phyloP scores from a whole-genome alignment of 2,329 filamentous ascomycete species.

The Pyricularia sp. region DNA sequence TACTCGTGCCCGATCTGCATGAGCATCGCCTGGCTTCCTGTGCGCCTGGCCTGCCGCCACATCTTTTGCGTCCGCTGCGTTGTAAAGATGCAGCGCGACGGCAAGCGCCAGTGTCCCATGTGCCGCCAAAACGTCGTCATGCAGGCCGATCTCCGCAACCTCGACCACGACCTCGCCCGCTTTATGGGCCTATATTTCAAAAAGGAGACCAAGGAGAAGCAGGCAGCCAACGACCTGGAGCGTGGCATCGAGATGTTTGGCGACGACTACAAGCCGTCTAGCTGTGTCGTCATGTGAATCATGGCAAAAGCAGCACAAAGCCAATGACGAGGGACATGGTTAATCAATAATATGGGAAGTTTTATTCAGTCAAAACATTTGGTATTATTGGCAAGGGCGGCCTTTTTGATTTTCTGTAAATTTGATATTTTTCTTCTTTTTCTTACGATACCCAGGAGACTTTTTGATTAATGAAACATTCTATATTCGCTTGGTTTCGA shows the following conservation, averaged over 20 bases:
- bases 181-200: conserved; percentile 72
- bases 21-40: conserved; percentile 69
- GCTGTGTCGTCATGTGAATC: conserved; percentile 51
- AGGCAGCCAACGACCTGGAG: conserved; percentile 64
- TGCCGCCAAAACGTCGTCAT: conserved; percentile 66
- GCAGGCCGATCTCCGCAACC: conserved; percentile 54
- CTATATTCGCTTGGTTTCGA: neutral
- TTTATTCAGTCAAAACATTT: neutral
- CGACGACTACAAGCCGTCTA: conserved; percentile 48
- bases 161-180: conserved; percentile 58
- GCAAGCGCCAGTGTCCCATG: conserved; percentile 62
- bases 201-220: conserved; percentile 57
- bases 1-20: conserved; percentile 77
- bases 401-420: neutral
- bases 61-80: conserved; percentile 79
- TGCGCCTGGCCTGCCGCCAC: conserved; percentile 67
- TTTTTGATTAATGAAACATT: neutral
- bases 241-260: conserved; percentile 67
- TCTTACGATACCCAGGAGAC: neutral
- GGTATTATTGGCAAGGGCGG: neutral
- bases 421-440: neutral
- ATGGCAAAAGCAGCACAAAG: neutral
- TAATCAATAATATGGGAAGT: neutral
- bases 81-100: conserved; percentile 66
- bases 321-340: no score